Percentiles rank a stretch among this genome's conserved stretches.
Conservation (phyloP, 805 yeast genomes). For the Kurtzmaniella fragi region DNA sequence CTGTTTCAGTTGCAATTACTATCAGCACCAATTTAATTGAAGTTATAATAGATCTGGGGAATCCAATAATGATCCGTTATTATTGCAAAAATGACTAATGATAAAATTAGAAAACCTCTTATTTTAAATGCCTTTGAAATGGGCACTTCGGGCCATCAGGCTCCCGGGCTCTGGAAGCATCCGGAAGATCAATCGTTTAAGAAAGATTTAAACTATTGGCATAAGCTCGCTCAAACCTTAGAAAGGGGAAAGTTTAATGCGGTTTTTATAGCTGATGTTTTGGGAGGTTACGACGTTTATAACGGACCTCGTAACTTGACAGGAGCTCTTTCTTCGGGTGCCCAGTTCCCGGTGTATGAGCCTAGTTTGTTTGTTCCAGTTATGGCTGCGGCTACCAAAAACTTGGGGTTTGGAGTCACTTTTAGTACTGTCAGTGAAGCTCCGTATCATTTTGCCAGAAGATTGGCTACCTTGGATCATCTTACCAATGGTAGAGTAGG, state of each 20-base stretch:
- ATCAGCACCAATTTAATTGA: no score
- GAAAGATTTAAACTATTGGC: slow-evolving; percentile 27
- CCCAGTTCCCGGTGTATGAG: slow-evolving; percentile 35
- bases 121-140: slow-evolving; percentile 37
- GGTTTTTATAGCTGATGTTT: slow-evolving; percentile 36
- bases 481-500: slow-evolving; percentile 40
- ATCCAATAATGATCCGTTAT: no score
- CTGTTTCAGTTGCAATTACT: no score
- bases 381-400: slow-evolving; percentile 40
- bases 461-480: slow-evolving; percentile 42
- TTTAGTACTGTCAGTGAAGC: slow-evolving; percentile 39
- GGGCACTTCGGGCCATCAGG: slow-evolving; percentile 19
- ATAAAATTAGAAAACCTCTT: slow-evolving; percentile 11
- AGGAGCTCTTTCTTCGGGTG: slow-evolving; percentile 28
- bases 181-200: slow-evolving; percentile 31
- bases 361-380: slow-evolving; percentile 35
- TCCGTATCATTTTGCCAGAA: slow-evolving; percentile 38
- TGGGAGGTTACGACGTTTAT: slow-evolving; percentile 37
- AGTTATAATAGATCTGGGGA: no score
- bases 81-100: not conserved
- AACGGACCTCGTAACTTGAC: slow-evolving; percentile 34
- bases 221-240: slow-evolving; percentile 30
- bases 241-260: slow-evolving; percentile 37
- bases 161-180: slow-evolving; percentile 33
- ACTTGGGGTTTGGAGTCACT: slow-evolving; percentile 37